Conservation (phyloP, 106 monocot genomes). For the Dactylorhiza incarnata region DNA sequence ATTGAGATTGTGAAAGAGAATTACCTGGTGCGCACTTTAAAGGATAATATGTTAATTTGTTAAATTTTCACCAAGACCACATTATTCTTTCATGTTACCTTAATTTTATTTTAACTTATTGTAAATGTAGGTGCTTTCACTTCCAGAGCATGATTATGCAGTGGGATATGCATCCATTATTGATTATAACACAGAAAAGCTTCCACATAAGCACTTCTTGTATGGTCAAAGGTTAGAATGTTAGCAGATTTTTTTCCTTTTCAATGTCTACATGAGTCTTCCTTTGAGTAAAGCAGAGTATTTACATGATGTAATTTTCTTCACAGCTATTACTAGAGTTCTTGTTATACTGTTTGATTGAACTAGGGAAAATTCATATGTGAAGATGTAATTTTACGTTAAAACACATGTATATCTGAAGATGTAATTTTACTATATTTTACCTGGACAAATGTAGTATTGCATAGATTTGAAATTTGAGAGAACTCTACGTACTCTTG, state of each 20-base stretch:
- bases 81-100: neutral
- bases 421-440: neutral
- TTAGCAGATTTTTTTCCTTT: neutral
- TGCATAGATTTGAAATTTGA: neutral
- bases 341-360: neutral
- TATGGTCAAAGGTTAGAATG: slow-evolving; percentile 68
- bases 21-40: slow-evolving; percentile 52
- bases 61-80: neutral
- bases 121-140: slow-evolving; percentile 62
- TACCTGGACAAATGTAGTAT: neutral
- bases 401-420: neutral
- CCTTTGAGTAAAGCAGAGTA: neutral
- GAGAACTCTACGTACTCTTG: neutral
- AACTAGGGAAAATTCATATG: neutral
- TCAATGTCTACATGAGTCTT: neutral
- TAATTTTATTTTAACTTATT: neutral
- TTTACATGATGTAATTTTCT: neutral
- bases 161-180: slow-evolving; percentile 69
- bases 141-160: slow-evolving; percentile 67
- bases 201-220: slow-evolving; percentile 42
- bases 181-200: slow-evolving; percentile 83
- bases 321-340: neutral
- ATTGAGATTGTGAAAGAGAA: slow-evolving; percentile 95
- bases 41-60: neutral
- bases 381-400: neutral